Percentiles rank a stretch among this genome's conserved stretches.
Conservation (phyloP, 2,329 filamentous ascomycete species). For the Exophiala phaeomuriformis region DNA sequence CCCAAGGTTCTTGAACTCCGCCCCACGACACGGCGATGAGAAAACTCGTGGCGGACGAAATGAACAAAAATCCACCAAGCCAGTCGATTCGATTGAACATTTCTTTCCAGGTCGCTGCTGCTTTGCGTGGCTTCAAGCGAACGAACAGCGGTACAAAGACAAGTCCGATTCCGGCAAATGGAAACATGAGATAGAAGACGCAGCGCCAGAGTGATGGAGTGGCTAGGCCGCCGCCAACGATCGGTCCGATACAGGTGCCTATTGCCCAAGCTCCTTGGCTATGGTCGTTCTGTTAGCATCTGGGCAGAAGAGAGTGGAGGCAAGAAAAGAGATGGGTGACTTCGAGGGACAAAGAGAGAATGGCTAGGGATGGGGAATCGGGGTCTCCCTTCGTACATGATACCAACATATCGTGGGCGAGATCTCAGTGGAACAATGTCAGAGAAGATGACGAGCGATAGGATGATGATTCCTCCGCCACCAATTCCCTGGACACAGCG, state of each 20-base stretch:
- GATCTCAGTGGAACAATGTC: slow-evolving; percentile 36
- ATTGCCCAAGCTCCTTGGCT: slow-evolving; percentile 29
- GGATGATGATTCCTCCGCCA: slow-evolving; percentile 39
- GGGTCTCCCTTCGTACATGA: slow-evolving; percentile 22
- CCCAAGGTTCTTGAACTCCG: slow-evolving; percentile 37
- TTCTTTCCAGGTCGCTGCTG: slow-evolving; percentile 27
- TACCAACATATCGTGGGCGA: slow-evolving; percentile 31
- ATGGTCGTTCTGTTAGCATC: not conserved
- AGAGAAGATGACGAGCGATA: slow-evolving; percentile 39
- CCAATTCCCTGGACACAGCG: slow-evolving; percentile 43
- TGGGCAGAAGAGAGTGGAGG: not conserved
- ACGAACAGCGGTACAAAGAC: slow-evolving; percentile 31
- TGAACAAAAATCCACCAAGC: slow-evolving; percentile 37
- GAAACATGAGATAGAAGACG: slow-evolving; percentile 42
- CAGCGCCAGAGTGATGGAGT: slow-evolving; percentile 27
- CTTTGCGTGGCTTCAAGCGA: slow-evolving; percentile 23
- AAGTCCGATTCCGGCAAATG: slow-evolving; percentile 26
- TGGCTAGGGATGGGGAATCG: too few species aligned
- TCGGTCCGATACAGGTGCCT: slow-evolving; percentile 29
- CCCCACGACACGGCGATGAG: slow-evolving; percentile 41
- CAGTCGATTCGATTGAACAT: slow-evolving; percentile 35
- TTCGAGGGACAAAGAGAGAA: too few species aligned
- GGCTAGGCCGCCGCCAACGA: slow-evolving; percentile 39
- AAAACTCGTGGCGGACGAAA: slow-evolving; percentile 34
- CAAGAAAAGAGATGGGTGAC: too few species aligned